A percentile compares a stretch with the other conserved stretches of the same genome.
Conservation (phyloP, 2,329 filamentous ascomycete species). For the Xenosphaeropsis pyriputrescens region DNA sequence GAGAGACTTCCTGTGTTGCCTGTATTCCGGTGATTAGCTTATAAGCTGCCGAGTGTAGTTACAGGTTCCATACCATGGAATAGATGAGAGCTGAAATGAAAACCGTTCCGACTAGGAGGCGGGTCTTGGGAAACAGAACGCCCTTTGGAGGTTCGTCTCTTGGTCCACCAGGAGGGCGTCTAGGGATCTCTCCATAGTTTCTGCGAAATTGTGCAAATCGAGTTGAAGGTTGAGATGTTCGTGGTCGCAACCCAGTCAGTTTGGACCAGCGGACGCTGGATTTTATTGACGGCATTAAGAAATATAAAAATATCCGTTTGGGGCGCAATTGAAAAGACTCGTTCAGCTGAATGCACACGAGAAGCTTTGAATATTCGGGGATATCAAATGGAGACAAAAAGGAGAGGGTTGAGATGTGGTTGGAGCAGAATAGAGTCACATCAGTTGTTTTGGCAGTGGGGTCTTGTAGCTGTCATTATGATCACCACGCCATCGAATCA, state of each 20-base stretch:
- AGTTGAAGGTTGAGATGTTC: constrained; percentile 1
- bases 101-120: constrained; percentile 29
- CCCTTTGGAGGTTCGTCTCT: constrained; percentile 3
- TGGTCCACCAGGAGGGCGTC: constrained; percentile 2
- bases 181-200: constrained; percentile 5
- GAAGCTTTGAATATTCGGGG: too few species aligned
- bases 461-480: neutral
- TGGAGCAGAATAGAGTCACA: too few species aligned
- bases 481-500: neutral
- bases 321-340: too few species aligned
- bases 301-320: too few species aligned
- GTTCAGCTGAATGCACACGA: too few species aligned
- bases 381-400: too few species aligned
- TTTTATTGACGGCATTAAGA: too few species aligned
- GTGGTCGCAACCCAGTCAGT: neutral
- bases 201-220: constrained; percentile 9
- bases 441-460: neutral
- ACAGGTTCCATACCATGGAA: constrained; percentile 25
- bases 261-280: too few species aligned
- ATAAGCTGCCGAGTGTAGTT: too few species aligned
- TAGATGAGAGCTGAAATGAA: constrained; percentile 32
- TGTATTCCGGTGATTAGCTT: constrained; percentile 3
- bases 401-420: too few species aligned
- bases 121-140: constrained; percentile 28
- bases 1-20: constrained; percentile 18